Evolutionary conservation across 768 basidiomycete species (phyloP).

Genomic region (Melanogaster broomeanus): DNA sequence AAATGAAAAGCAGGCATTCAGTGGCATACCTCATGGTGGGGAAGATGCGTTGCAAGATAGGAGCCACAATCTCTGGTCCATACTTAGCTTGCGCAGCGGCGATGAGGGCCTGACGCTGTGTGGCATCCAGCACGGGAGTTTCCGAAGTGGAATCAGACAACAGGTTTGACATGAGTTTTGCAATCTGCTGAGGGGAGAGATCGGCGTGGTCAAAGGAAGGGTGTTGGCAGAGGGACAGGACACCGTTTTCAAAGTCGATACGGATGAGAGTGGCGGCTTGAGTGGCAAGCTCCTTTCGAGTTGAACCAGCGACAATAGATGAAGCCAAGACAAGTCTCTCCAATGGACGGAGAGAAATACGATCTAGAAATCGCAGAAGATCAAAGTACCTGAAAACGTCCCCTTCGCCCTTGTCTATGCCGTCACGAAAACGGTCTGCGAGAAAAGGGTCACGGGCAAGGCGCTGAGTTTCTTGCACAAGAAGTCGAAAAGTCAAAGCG

Average conservation of each 20-base stretch:
- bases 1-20: slow-evolving; percentile 10
- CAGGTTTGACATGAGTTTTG: slow-evolving; percentile 80
- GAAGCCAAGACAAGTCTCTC: slow-evolving; percentile 79
- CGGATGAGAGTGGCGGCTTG: slow-evolving; percentile 71
- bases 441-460: slow-evolving; percentile 89
- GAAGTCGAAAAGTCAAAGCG: slow-evolving; percentile 78
- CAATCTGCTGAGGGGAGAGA: slow-evolving; percentile 69
- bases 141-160: slow-evolving; percentile 72
- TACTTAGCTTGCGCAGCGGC: slow-evolving; percentile 77
- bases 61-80: slow-evolving; percentile 71
- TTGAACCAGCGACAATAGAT: slow-evolving; percentile 66
- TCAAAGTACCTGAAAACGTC: slow-evolving; percentile 84
- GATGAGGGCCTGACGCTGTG: slow-evolving; percentile 76
- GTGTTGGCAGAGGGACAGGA: slow-evolving; percentile 72
- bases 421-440: slow-evolving; percentile 88
- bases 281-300: slow-evolving; percentile 55
- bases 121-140: slow-evolving; percentile 66
- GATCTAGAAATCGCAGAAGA: slow-evolving; percentile 79
- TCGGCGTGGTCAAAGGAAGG: slow-evolving; percentile 84
- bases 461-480: slow-evolving; percentile 86
- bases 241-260: slow-evolving; percentile 77
- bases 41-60: slow-evolving; percentile 74
- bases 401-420: slow-evolving; percentile 85
- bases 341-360: slow-evolving; percentile 75
- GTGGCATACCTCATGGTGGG: slow-evolving; percentile 67